Evolutionary conservation across 2,329 filamentous ascomycete genomes (phyloP), one percentile per base, ranked within the genome.

Genomic region (Lachnellula suecica): DNA sequence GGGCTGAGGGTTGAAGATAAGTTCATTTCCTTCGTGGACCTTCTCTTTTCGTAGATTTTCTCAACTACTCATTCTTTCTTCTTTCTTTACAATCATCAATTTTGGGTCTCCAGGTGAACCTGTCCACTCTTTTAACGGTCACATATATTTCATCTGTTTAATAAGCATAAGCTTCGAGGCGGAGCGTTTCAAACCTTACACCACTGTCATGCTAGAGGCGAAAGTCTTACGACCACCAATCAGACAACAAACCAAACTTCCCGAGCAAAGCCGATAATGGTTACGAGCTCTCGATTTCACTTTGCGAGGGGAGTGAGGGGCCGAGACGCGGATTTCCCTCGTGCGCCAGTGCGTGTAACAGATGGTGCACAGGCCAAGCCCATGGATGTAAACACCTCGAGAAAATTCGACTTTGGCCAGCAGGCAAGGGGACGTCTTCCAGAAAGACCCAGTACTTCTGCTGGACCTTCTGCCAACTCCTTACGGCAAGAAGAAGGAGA

Each of bases 91-190:
- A 29, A 27, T 31, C 41, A 40, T 44, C 49, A 20, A 43, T 51
- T 44, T 53, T 58, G 60, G 64, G 63, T 60, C 57, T 64, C 63
- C 64, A 60, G 63, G 63, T 50, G 63, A 65, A 51, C 63, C 64
- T 61, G 63, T 65, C 59, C 60, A 59, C 50, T 67, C 63, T 53
- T 67, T 66, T 53, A 41, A 40, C 49, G 48, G 50, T n/a, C 13
- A 7, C 24, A 2, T 57, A 35, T 41, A 46, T 42, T 44, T 47
- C 44, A 25, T 27, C 53, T 51, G 13, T 56, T 49, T 53, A 53
- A 54, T 53, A 44, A 57, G 59, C 58, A 57, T 59, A 57, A 55
- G 56, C 51, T 43, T 35, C 46, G 27, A 31, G 23, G 42, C 37
- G 27, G 13, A 37, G 25, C 48, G 59, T 64, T 61, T 63, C 59